Base-by-base conservation (phyloP, 345 rosid genomes). In the Eucalyptus curtisii region DNA sequence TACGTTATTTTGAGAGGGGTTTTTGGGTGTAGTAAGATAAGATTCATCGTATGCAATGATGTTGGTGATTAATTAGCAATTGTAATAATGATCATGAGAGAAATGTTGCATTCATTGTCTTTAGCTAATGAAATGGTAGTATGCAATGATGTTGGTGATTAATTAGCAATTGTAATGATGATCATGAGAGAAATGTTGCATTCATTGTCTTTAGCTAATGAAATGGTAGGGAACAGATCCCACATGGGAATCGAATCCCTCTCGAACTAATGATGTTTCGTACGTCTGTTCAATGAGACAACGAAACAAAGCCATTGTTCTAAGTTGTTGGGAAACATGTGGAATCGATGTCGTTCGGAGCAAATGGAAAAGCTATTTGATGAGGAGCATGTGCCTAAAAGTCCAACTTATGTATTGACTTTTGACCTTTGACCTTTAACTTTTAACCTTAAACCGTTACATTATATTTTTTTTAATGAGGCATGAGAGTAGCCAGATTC, bases 251-350 rank as follows among this genome's bases (percentile, higher is more conserved):
- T 66, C 79, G 22, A 66, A 8, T 66, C 79, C 33, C 68, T 27
- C 79, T 66, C 40, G 6, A 31, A 31, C 17, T 31, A 66, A 3
- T 66, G 12, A 31, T 15, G 33, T 61, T 61, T 30, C 33, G 16
- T 30, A 61, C 33, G 68, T 61, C 2, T 6, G 31, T 61, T 13
- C 31, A 30, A 30, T 0, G 17, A 52, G 55, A 52, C 7, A 17
- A 13, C n/a, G n/a, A 30, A 61, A n/a, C 17, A n/a, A n/a, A 64
- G 40, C 20, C 76, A n/a, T 7, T 66, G 37, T n/a, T n/a, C 22
- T 2, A 66, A 66, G 15, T 64, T n/a, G 1, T 64, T 2, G 40
- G 1, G 76, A n/a, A n/a, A 15, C 40, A n/a, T 1, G 40, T 4
- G 22, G 20, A 66, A 15, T 66, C 37, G 40, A 66, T 15, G 6